Base-by-base conservation (phyloP, 306 rosid genomes). In the Alnus rubra region DNA sequence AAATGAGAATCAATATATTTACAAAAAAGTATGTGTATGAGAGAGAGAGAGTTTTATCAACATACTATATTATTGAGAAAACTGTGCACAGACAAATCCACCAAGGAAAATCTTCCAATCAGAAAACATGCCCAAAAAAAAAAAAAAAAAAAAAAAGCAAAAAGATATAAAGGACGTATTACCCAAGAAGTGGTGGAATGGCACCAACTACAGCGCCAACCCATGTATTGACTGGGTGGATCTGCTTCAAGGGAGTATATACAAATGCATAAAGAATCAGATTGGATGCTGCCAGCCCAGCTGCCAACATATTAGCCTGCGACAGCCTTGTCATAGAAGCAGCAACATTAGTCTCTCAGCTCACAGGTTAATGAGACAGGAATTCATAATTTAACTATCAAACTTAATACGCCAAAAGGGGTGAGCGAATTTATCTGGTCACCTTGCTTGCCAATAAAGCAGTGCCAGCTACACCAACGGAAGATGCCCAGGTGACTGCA, bases 161-260 rank as follows among this genome's bases (percentile, higher is more conserved):
- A 76, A 70, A 64, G 7, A 67, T 67, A 79, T 9, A 31, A 15
- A 28, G 55, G 35, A 75, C 3, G 79, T 65, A 50, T 79, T 92
- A 92, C 98, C 98, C 98, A 76, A 95, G 85, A 84, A 95, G 98
- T 78, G 98, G 98, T 28, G 98, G 98, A 80, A 95, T 91, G 63
- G 98, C 98, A 68, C 98, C 98, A 33, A 95, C 98, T 65, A 95
- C 82, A 71, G 98, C 98, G 50, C 98, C 98, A 76, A 95, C 97
- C 98, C 98, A 95, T 50, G 98, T 91, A 85, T 95, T 95, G 59
- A 95, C 86, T 9, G 95, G 97, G 87, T 95, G 98, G 83, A 95
- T 92, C 88, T 91, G 98, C 89, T 95, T 95, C 81, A 95, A 80
- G 2, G 98, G 98, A 54, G 98, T 95, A 76, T 95, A 95, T 4